Evolutionary conservation across 2,329 filamentous ascomycete genomes (phyloP).

Genomic region (Verticillium nubilum): DNA sequence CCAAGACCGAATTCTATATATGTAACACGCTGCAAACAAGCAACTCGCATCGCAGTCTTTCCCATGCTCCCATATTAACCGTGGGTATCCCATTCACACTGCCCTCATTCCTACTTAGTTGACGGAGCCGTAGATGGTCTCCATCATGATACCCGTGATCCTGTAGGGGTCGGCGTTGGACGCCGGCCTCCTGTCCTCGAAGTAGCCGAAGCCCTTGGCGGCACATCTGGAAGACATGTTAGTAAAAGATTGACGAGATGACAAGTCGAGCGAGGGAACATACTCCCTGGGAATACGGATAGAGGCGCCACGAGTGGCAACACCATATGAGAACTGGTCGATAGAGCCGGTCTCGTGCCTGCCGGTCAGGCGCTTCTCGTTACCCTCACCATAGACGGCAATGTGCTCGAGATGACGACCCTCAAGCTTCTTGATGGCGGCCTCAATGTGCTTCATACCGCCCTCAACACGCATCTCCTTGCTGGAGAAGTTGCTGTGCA

Average conservation of each 20-base stretch:
- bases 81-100: neutral
- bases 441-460: slow-evolving; percentile 90
- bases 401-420: slow-evolving; percentile 78
- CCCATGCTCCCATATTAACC: neutral
- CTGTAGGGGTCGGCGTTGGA: slow-evolving; percentile 43
- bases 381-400: slow-evolving; percentile 91
- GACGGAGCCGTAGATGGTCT: slow-evolving; percentile 5
- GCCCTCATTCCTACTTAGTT: neutral
- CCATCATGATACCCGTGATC: slow-evolving; percentile 14
- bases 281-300: slow-evolving; percentile 86
- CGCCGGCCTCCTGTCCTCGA: slow-evolving; percentile 78
- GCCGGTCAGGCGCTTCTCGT: slow-evolving; percentile 89
- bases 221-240: slow-evolving; percentile 34
- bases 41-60: neutral
- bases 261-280: neutral
- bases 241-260: neutral
- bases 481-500: slow-evolving; percentile 92
- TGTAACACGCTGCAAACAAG: neutral
- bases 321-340: slow-evolving; percentile 88
- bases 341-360: slow-evolving; percentile 91
- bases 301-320: slow-evolving; percentile 91
- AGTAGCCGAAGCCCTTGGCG: slow-evolving; percentile 90
- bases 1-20: neutral
- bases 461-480: slow-evolving; percentile 79
- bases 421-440: slow-evolving; percentile 77